Conservation (phyloP, 2,329 filamentous ascomycete species). For the Grosmannia clavigera region DNA sequence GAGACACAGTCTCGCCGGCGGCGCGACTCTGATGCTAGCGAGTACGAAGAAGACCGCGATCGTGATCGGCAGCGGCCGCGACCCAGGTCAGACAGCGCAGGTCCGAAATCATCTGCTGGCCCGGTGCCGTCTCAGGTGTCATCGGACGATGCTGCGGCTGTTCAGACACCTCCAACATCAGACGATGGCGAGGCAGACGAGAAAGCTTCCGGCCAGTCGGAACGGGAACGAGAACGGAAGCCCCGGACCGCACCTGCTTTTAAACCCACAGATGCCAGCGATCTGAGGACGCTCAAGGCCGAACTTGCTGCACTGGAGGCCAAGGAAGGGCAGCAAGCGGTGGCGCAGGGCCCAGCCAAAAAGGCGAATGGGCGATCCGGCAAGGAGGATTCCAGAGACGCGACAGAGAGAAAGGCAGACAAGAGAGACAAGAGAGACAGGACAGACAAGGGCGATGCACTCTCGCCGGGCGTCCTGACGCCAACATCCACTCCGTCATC, state of each 20-base stretch:
- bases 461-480: slow-evolving; percentile 10
- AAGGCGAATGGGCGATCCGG: background rate
- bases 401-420: background rate
- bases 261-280: slow-evolving; percentile 39
- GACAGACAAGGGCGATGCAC: background rate
- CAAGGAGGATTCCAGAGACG: background rate
- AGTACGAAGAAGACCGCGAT: background rate
- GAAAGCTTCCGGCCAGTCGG: slow-evolving; percentile 19
- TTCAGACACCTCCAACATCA: slow-evolving; percentile 18
- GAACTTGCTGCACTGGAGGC: slow-evolving; percentile 8
- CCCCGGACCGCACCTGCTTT: slow-evolving; percentile 29
- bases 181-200: slow-evolving; percentile 24
- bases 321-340: background rate
- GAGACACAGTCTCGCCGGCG: background rate
- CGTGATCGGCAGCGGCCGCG: background rate
- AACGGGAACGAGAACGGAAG: slow-evolving; percentile 25
- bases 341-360: background rate
- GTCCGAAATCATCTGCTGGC: background rate
- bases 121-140: background rate
- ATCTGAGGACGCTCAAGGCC: slow-evolving; percentile 24
- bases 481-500: slow-evolving; percentile 11
- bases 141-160: slow-evolving; percentile 17
- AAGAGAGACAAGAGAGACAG: background rate
- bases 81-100: background rate
- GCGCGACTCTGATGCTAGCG: background rate